Evolutionary conservation across 768 basidiomycete species (phyloP), one percentile per base, ranked within the genome.

Genomic region (Leucocoprinus leucothites): DNA sequence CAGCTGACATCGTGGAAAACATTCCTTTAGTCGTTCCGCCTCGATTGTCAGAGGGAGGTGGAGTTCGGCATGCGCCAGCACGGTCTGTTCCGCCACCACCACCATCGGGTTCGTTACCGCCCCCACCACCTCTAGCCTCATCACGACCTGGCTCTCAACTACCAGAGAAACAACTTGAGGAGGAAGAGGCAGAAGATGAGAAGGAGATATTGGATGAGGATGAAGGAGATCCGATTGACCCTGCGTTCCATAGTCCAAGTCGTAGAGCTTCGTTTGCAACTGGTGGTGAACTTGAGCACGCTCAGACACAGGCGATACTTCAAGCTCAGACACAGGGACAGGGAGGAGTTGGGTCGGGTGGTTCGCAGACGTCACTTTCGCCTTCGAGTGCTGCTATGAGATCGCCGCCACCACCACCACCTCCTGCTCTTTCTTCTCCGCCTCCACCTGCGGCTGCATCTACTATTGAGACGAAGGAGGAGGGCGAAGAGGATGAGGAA

Each of bases 171-270:
- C 6, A 31, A 31, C 31, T 5, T 11, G 31, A 31, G 31, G 31
- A 31, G 11, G 31, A 31, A 31, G 31, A 31, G 31, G 36, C 21
- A 28, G 47, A 48, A 16, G 28, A 22, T 22, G 48, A 49, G 7
- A 64, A 68, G 18, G 82, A 83, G 60, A 63, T 86, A 19, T 65
- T 86, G 48, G 79, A 83, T 64, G 85, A 86, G 28, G 78, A 80
- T 22, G 83, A 86, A 66, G 83, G 81, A 41, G 87, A 89, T 65
- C 87, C 87, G 2, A 85, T 87, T 31, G 86, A 87, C 63, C 87
- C 87, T 18, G 61, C 66, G 6, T 85, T 86, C 71, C 76, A 84
- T 58, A 79, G 74, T 48, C 81, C 82, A 3, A 76, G 73, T 64
- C 74, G 73, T 48, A 71, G 69, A 40, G 52, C 68, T 2, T 79